Base-by-base conservation (phyloP, 495 filamentous ascomycete species). In the Talaromyces thailandensis region DNA sequence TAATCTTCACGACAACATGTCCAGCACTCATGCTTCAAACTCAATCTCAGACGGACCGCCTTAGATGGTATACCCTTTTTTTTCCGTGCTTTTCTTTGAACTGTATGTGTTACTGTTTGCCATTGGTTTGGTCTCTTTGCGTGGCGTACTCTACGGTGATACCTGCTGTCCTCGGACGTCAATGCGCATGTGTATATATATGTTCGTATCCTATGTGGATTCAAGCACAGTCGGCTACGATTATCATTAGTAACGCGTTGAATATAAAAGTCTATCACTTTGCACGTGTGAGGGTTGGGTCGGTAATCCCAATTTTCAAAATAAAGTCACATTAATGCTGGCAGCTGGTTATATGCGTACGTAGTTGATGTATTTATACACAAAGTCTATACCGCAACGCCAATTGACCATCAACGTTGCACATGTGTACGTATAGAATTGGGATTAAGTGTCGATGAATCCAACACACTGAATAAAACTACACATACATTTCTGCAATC, bases 1-100 rank as follows among this genome's bases (percentile, higher is more conserved):
- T 37, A 59, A 66, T 48, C 55, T 59, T 6, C 26, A 62, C 3
- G 62, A 63, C 0, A 40, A 23, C 16, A 29, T 23, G 59, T 31
- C 59, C 5, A 28, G 8, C 23, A 25, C 59, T 18, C n/a, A 25
- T 29, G 28, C 43, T 32, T 48, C 37, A 2, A 61, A 51, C n/a
- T 24, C 37, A 23, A 61, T 31, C 28, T n/a, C 40, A 6, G 59
- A 61, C 7, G 25, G 35, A 6, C 1, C 21, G 9, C 21, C 51
- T 21, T 28, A n/a, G 18, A 18, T 48, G n/a, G n/a, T n/a, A n/a
- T n/a, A n/a, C n/a, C n/a, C n/a, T n/a, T 23, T 45, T 29, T 26
- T 25, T 23, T 43, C 16, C 9, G 37, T 12, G 14, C 16, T 32
- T 28, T 37, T 28, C 25, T 26, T 24, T 23, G 23, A 14, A 7